Conservation (phyloP, 768 basidiomycete species). For the Leccinum incarnatum region DNA sequence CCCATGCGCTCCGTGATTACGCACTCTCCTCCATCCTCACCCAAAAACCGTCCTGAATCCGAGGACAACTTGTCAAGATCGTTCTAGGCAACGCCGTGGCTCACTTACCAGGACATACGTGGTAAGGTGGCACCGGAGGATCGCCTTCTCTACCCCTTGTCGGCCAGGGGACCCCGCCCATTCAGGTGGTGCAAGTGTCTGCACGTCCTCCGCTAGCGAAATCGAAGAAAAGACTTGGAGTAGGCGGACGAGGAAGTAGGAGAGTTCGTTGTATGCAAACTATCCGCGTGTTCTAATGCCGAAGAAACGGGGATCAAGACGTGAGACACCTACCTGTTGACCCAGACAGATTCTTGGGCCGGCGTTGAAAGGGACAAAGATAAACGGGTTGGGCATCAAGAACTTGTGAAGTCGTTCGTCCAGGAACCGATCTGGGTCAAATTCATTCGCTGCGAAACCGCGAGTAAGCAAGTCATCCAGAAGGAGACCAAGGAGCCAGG, state of each 20-base stretch:
- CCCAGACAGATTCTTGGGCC: constrained; percentile 39
- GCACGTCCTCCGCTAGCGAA: constrained; percentile 43
- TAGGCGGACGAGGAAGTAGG: constrained; percentile 60
- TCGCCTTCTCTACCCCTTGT: constrained; percentile 47
- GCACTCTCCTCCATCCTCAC: constrained; percentile 25
- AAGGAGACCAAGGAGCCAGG: not conserved
- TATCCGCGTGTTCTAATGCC: constrained; percentile 19
- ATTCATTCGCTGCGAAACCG: constrained; percentile 42
- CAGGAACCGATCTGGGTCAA: constrained; percentile 68
- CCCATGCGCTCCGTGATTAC: not conserved
- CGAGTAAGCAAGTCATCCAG: not conserved
- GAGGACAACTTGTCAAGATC: not conserved
- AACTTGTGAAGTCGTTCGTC: constrained; percentile 57
- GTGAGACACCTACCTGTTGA: constrained; percentile 29
- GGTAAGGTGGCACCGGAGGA: constrained; percentile 50
- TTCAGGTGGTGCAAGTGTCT: constrained; percentile 42
- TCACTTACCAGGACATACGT: constrained; percentile 46
- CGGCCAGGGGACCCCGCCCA: constrained; percentile 38
- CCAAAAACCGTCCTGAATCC: constrained; percentile 22
- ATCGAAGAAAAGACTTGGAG: constrained; percentile 52
- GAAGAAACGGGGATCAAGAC: not conserved
- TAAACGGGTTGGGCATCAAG: constrained; percentile 51
- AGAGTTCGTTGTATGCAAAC: constrained; percentile 66
- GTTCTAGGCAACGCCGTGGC: too few species aligned
- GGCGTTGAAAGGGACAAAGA: constrained; percentile 44